Evolutionary conservation across 306 rosid genomes (phyloP).

Genomic region (Acmispon strigosus): DNA sequence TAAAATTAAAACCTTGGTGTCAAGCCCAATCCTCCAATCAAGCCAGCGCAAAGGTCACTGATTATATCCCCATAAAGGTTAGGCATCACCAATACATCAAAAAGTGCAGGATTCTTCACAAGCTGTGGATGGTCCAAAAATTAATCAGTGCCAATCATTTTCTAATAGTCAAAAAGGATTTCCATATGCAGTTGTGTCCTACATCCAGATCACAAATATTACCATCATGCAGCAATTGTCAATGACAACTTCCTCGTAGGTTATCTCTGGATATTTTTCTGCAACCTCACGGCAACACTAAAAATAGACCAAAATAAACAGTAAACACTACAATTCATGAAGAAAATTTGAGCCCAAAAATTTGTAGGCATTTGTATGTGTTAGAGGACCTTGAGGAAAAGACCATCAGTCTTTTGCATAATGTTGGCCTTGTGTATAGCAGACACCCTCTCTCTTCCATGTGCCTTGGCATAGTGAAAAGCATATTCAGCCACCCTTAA

Average conservation of each 20-base stretch:
- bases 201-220: constrained; percentile 18
- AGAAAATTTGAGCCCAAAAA: not conserved
- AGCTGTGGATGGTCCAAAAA: constrained; percentile 49
- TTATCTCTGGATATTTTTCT: constrained; percentile 93
- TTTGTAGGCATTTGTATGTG: not conserved
- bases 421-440: constrained; percentile 99
- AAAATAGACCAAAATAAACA: constrained; percentile 17
- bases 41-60: constrained; percentile 98
- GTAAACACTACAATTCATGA: not conserved
- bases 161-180: not conserved
- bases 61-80: constrained; percentile 98
- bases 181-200: constrained; percentile 15
- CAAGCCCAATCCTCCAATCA: constrained; percentile 96
- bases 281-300: constrained; percentile 99
- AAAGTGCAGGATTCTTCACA: constrained; percentile 95
- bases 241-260: constrained; percentile 91
- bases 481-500: constrained; percentile 99
- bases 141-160: constrained; percentile 4
- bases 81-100: constrained; percentile 99
- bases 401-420: constrained; percentile 99
- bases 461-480: constrained; percentile 88
- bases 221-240: constrained; percentile 99
- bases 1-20: constrained; percentile 66
- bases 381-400: constrained; percentile 45
- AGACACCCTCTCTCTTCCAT: constrained; percentile 94